Conservation (phyloP, 306 rosid species). For the Rosa persica region DNA sequence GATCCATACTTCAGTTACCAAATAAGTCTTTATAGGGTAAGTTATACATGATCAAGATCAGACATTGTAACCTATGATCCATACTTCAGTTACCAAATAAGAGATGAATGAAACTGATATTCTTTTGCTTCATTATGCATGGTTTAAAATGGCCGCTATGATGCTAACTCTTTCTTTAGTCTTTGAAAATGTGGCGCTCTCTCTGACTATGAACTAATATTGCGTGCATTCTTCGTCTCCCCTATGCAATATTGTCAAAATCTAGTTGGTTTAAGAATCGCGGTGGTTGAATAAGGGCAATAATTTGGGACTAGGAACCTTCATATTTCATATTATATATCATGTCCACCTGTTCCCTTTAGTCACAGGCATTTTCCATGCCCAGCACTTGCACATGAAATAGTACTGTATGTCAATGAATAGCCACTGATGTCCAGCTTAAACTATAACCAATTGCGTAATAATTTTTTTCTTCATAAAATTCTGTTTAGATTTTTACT, state of each 20-base stretch:
- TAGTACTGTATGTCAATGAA: background rate
- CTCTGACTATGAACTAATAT: background rate
- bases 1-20: conserved; percentile 30
- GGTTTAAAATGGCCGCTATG: background rate
- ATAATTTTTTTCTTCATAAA: background rate
- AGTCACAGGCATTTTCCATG: conserved; percentile 1
- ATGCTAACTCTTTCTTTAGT: background rate
- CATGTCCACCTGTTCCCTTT: background rate
- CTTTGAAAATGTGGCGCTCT: background rate
- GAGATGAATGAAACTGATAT: conserved; percentile 24
- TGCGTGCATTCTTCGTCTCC: background rate
- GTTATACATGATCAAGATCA: conserved; percentile 25
- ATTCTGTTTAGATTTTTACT: background rate
- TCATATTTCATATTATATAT: background rate
- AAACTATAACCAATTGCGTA: background rate
- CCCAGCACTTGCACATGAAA: background rate
- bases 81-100: conserved; percentile 27
- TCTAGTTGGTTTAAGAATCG: background rate
- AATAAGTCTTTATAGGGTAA: conserved; percentile 27
- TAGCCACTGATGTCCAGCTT: background rate
- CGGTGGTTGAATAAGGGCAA: background rate
- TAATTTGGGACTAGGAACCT: conserved; percentile 5
- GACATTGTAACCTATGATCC: conserved; percentile 22
- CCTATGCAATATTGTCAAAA: background rate
- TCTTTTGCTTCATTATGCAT: conserved; percentile 25